Evolutionary conservation across 305 asterid genomes (phyloP), one percentile per base, ranked within the genome.

Genomic region (Solanum aculeatissimum): DNA sequence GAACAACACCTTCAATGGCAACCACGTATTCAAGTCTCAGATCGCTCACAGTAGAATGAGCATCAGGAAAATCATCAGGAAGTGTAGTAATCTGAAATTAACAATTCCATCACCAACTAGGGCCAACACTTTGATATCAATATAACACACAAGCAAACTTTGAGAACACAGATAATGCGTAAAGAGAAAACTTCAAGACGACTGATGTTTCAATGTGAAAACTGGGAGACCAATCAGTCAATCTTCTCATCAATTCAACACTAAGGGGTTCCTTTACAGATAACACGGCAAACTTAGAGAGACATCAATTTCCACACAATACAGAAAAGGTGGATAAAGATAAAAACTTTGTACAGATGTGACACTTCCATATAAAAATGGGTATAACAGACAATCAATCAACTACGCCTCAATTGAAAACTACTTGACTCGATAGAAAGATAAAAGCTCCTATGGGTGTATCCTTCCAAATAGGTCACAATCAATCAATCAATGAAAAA

Each of bases 21-120:
- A 97, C 89, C 58, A 97, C 99, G 72, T 95, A 97, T 90, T 97
- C 99, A 71, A 97, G 91, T 88, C 98, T 93, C 94, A 94, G 91
- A 60, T 89, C 95, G 87, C 88, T 95, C 89, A 94, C 94, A 75
- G 86, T 85, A 8, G 92, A 90, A 92, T 97, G 98, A 83, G 98
- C 97, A 88, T 93, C 95, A 7, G 99, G 98, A 86, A 97, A 97
- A 74, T 95, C 94, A 84, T 92, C 95, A 10, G 99, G 99, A 83
- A 97, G 96, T 40, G 99, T 97, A 4, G 98, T 91, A 80, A 97
- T 92, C 99, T 96, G 86, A 84, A 84, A 85, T 29, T 32, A 60
- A 87, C 27, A 80, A 57, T 83, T 49, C 11, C 55, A 27, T 21
- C 21, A 10, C 51, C 75, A 27, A 49, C 35, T 27, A 35, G n/a